Base-by-base conservation (phyloP, 2,329 filamentous ascomycete species). In the Fusarium nygamai region DNA sequence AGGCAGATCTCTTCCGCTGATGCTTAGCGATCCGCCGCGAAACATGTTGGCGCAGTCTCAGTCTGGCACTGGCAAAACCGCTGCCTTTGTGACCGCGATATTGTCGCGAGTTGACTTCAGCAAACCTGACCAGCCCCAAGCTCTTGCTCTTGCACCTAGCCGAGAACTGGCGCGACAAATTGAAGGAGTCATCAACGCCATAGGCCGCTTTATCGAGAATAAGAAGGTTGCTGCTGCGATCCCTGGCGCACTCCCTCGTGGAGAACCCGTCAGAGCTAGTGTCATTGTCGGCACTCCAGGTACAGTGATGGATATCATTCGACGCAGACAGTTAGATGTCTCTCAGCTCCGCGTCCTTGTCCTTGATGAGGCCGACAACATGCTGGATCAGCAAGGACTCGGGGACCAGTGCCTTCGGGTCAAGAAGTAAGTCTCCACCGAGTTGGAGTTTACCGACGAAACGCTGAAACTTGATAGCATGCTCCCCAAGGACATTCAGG, bases 1-100 rank as follows among this genome's bases (percentile, higher is more conserved):
- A 86, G 96, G 98, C 83, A 94, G 93, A 78, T 96, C 96, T 3
- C 89, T 99, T 24, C 96, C 96, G 34, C 88, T 99, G 63, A 93
- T 99, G 80, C 89, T 99, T 73, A 86, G 89, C 78, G 88, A 98
- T 80, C 96, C 96, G n/a, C 93, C 96, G 2, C 88, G 89, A 74
- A 98, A 98, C 84, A 93, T 99, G 89, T 96, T 99, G 80, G 96
- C 95, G 8, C 96, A 99, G 84, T 99, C 96, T n/a, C 96, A 99
- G 83, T 99, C 96, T 5, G 96, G 96, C 78, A 99, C 96, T 27
- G 96, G 96, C 80, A 99, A 99, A 87, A 99, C 96, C 0, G 96
- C 95, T 27, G 96, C 96, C 29, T 99, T 99, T 82, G 94, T 96
- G 51, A 92, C 98, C 71, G 97, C 97, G 70, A 93, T 97, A 69